Percentiles rank a stretch among this genome's conserved stretches.
These are phyloP conservation scores for Paracamarosporium sp. DNA, from an alignment of 2,329 filamentous ascomycete genomes.

Conservation along the genomic window DNA sequence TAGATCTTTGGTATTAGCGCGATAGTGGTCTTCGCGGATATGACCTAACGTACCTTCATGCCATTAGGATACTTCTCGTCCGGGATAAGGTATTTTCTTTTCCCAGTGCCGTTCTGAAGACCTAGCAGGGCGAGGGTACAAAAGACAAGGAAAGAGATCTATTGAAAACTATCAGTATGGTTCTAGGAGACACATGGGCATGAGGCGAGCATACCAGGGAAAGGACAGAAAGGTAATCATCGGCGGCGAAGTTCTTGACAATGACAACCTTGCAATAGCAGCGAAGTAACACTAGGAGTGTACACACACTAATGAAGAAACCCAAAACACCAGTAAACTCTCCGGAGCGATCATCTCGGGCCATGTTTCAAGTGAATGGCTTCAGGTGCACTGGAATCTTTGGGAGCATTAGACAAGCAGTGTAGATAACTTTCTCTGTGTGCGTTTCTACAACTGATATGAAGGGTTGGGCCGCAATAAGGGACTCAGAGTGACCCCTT, in stretches of 20 bases:
- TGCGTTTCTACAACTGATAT: not conserved
- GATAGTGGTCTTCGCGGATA: not conserved
- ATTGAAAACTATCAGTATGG: not conserved
- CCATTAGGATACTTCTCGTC: slow-evolving; percentile 18
- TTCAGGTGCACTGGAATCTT: not conserved
- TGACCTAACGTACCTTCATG: slow-evolving; percentile 18
- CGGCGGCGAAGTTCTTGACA: slow-evolving; percentile 22
- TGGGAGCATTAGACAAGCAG: not conserved
- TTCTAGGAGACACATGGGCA: not conserved
- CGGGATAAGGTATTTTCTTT: slow-evolving; percentile 21
- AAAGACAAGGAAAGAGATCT: slow-evolving; percentile 19
- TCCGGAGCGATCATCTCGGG: slow-evolving; percentile 17
- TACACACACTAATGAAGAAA: slow-evolving; percentile 23
- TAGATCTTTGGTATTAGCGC: not conserved
- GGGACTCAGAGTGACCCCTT: not conserved
- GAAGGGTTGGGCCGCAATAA: not conserved
- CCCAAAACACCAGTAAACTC: slow-evolving; percentile 23
- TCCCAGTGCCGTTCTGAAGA: slow-evolving; percentile 21
- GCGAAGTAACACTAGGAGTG: slow-evolving; percentile 20
- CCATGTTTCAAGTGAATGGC: slow-evolving; percentile 23
- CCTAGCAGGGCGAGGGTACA: slow-evolving; percentile 18
- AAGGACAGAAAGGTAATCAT: slow-evolving; percentile 24
- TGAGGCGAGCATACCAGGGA: slow-evolving; percentile 12
- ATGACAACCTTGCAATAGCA: slow-evolving; percentile 23
- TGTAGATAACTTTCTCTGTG: not conserved